phyloP scores from a whole-genome alignment of 208 protist genomes.

The Crithidia thermophila region DNA sequence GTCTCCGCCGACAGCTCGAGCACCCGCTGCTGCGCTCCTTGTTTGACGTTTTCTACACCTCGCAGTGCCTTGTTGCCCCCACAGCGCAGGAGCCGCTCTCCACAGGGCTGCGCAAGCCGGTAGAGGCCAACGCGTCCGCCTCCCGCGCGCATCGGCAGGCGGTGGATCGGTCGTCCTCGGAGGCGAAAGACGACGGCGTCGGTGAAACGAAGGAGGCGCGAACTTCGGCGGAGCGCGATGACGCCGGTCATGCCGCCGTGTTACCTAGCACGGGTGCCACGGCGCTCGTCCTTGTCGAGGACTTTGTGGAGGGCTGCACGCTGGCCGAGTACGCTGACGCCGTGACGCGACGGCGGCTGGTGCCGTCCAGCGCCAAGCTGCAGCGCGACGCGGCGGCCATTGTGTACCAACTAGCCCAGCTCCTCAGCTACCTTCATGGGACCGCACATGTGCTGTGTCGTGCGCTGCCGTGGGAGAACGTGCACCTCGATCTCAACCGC shows the following conservation, averaged over 20 bases:
- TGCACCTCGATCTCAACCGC: slow-evolving; percentile 15
- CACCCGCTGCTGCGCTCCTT: slow-evolving; percentile 28
- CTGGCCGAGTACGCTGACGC: slow-evolving; percentile 29
- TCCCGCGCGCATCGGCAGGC: neutral
- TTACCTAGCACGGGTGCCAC: neutral
- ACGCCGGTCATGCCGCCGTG: neutral
- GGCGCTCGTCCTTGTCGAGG: slow-evolving; percentile 24
- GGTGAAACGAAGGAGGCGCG: neutral
- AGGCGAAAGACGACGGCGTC: neutral
- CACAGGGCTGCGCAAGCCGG: neutral
- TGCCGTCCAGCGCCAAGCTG: neutral
- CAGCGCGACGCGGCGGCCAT: slow-evolving; percentile 21
- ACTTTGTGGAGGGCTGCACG: slow-evolving; percentile 27
- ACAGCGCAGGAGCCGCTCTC: neutral
- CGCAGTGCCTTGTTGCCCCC: neutral
- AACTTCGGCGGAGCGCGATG: neutral
- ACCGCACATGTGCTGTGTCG: slow-evolving; percentile 14
- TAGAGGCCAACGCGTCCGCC: neutral
- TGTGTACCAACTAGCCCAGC: slow-evolving; percentile 17
- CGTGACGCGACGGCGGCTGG: neutral
- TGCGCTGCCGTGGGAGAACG: slow-evolving; percentile 5
- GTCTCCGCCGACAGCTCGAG: slow-evolving; percentile 20
- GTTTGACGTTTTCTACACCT: slow-evolving; percentile 30
- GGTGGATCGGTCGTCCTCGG: neutral
- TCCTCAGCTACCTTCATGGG: slow-evolving; percentile 19